These are phyloP conservation scores for Hanseniaspora singularis DNA, from an alignment of 805 yeast species.

Conservation along the genomic window DNA sequence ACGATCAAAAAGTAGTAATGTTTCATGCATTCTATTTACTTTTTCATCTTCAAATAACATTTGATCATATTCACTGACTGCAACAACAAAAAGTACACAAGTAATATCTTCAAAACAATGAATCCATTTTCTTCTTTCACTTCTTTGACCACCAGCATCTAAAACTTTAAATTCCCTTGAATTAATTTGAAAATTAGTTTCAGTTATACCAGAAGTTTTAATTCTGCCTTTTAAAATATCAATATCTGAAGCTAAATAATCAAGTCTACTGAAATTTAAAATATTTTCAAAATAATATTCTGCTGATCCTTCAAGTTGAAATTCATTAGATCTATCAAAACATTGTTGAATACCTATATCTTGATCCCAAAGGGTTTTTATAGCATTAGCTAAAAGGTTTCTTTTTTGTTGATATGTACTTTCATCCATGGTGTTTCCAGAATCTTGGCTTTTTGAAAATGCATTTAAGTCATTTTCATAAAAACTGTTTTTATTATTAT, in stretches of 20 bases:
- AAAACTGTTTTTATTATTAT: not conserved
- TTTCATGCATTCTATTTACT: conserved; percentile 84
- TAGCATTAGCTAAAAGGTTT: conserved; percentile 50
- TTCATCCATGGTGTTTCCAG: conserved; percentile 8
- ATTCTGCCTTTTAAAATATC: conserved; percentile 86
- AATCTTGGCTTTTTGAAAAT: not conserved
- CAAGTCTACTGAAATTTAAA: conserved; percentile 47
- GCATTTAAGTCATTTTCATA: not conserved
- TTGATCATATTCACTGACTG: conserved; percentile 87
- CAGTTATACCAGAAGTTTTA: conserved; percentile 91
- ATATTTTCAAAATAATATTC: conserved; percentile 68
- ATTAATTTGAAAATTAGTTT: conserved; percentile 62
- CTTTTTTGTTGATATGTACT: conserved; percentile 14
- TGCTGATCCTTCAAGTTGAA: conserved; percentile 77
- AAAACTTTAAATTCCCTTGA: conserved; percentile 59
- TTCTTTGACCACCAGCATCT: conserved; percentile 95
- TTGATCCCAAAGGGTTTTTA: conserved; percentile 51
- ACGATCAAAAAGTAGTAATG: conserved; percentile 71
- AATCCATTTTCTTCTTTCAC: conserved; percentile 87
- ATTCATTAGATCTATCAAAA: conserved; percentile 52
- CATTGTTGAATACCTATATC: conserved; percentile 57
- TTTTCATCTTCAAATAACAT: conserved; percentile 77
- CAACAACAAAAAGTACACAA: conserved; percentile 75
- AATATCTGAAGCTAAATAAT: conserved; percentile 59
- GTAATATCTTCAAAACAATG: conserved; percentile 88